Evolutionary conservation across 495 filamentous ascomycete genomes (phyloP), one percentile per base, ranked within the genome.

Genomic region (Penicillium coffeae): DNA sequence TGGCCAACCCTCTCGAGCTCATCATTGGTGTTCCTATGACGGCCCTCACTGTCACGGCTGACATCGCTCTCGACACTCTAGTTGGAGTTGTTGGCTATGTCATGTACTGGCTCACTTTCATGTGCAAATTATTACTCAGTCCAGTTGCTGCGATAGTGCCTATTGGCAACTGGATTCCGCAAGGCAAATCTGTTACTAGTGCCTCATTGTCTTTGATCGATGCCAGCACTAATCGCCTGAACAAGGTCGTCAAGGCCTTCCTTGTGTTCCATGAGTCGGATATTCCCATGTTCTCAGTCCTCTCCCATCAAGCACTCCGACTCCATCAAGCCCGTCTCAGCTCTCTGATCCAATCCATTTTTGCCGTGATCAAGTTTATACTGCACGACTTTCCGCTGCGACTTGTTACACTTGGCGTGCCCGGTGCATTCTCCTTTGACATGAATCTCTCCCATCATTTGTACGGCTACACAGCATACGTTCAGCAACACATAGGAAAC

Each of bases 1-100:
- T 94, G 20, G 90, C 87, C 27, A 88, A 90, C 50, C 93, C 94
- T 3, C 67, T 88, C 16, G 71, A 81, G 14, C 71, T 86, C 16
- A 60, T 83, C 35, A 59, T 90, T 50, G 79, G 84, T 58, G 74
- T 91, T 15, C 85, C 89, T 5, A 74, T 92, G 19, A 78, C 79
- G 15, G 73, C 89, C 14, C 56, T 88, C 4, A 87, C 88, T 32
- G 79, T 79, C 43, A 58, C 80, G 35, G 87, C 88, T 27, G 89
- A 93, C 55, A 75, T 95, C 19, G 59, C 82, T 20, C 73, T 85
- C 8, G 86, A 89, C 58, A 70, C 73, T 13, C 66, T 75, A 5
- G 76, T 86, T 21, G 78, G 80, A 46, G 63, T 74, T 30, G 60
- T 73, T n/a, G 82, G 79, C 22, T 79, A 77, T 39, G 40, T 75